These are phyloP conservation scores for Chrysoporthe puriensis DNA, from an alignment of 2,329 filamentous ascomycete species.

Conservation along the genomic window DNA sequence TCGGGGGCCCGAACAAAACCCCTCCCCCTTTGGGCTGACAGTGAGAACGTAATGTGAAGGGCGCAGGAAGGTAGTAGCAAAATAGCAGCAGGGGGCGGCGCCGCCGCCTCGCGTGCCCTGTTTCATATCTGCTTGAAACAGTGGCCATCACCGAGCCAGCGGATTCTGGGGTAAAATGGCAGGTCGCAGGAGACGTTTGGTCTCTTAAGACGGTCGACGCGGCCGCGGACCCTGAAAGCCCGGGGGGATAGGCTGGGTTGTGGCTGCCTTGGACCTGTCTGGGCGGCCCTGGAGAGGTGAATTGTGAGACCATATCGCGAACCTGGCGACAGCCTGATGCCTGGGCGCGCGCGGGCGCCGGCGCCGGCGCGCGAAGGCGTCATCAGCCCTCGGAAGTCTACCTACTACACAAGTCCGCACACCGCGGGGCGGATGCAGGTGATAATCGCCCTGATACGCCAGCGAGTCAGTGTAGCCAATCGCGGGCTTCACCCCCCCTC, in stretches of 20 bases:
- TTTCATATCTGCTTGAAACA: slow-evolving; percentile 8
- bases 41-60: not conserved
- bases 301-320: too few relatives aligned
- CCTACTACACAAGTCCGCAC: not conserved
- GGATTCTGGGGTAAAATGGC: slow-evolving; percentile 5
- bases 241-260: too few relatives aligned
- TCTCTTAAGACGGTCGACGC: too few relatives aligned
- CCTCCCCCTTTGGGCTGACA: too few relatives aligned
- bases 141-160: not conserved
- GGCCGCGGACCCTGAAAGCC: too few relatives aligned
- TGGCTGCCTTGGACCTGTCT: too few relatives aligned
- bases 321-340: not conserved
- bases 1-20: not conserved
- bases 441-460: not conserved
- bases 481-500: not conserved
- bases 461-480: not conserved
- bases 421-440: not conserved
- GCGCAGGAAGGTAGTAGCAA: not conserved
- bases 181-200: not conserved
- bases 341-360: not conserved
- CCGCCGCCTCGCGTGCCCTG: slow-evolving; percentile 1
- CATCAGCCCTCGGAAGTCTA: too few relatives aligned
- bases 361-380: too few relatives aligned
- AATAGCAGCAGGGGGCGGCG: not conserved
- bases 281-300: too few relatives aligned